Evolutionary conservation across 345 rosid genomes (phyloP).

Genomic region (Rhodomyrtus tomentosa): DNA sequence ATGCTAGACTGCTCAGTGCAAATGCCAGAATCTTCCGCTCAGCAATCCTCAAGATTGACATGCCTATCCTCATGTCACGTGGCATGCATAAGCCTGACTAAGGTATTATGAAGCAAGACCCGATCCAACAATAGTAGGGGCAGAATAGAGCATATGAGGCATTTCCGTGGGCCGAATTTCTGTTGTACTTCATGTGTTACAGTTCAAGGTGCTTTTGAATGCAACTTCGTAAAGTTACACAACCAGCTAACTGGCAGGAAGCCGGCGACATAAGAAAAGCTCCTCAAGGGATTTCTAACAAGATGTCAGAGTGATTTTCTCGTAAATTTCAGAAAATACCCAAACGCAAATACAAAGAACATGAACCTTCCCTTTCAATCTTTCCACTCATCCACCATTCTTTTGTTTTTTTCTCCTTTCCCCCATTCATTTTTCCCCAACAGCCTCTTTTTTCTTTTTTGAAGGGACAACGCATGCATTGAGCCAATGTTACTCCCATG

Average conservation of each 20-base stretch:
- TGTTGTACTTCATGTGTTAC: neutral
- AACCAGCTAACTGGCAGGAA: neutral
- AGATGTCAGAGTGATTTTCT: neutral
- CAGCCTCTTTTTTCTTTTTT: neutral
- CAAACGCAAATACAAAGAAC: neutral
- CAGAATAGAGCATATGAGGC: neutral
- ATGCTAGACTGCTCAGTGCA: neutral
- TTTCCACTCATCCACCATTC: neutral
- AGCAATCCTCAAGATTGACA: neutral
- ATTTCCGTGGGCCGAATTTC: neutral
- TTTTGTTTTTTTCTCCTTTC: neutral
- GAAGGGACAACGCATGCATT: neutral
- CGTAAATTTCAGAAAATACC: neutral
- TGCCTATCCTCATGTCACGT: neutral
- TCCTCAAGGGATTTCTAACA: neutral
- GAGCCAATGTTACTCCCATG: neutral
- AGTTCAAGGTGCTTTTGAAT: neutral
- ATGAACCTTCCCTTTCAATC: neutral
- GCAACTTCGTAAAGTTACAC: neutral
- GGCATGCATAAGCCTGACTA: neutral
- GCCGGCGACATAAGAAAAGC: neutral
- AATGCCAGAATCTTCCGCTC: neutral
- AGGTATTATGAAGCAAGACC: neutral
- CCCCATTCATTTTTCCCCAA: neutral
- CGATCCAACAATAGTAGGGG: neutral